Conservation (phyloP, 257 asterid species). For the Solanum ahanhuiri region DNA sequence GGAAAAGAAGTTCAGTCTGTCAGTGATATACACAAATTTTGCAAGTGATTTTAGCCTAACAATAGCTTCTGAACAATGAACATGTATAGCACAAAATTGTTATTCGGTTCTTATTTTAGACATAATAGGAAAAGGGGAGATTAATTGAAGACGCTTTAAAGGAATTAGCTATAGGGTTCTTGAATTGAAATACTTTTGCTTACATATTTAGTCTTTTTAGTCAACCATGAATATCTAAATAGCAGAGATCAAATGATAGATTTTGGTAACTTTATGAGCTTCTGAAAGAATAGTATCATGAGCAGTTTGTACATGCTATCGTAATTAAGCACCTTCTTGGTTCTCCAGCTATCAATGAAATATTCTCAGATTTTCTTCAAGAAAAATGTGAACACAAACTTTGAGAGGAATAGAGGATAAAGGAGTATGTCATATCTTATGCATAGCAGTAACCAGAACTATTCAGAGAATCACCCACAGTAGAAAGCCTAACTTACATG, state of each 20-base stretch:
- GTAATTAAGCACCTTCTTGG: neutral
- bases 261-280: neutral
- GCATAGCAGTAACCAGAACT: neutral
- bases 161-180: neutral
- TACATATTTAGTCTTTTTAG: neutral
- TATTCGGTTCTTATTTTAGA: neutral
- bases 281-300: neutral
- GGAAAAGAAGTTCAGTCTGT: neutral
- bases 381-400: neutral
- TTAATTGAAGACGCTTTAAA: neutral
- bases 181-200: neutral
- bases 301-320: neutral
- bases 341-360: neutral
- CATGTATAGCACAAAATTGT: neutral
- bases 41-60: neutral
- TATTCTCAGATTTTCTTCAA: neutral
- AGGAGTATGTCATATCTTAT: neutral
- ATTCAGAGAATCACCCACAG: neutral
- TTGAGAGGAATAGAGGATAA: neutral
- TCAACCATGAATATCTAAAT: neutral
- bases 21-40: neutral
- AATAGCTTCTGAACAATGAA: neutral
- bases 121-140: neutral
- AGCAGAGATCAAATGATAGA: neutral
- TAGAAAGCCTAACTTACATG: conserved; percentile 37